Conservation (phyloP, 371 early-diverging fungal genomes). For the Mucor mucedo region DNA sequence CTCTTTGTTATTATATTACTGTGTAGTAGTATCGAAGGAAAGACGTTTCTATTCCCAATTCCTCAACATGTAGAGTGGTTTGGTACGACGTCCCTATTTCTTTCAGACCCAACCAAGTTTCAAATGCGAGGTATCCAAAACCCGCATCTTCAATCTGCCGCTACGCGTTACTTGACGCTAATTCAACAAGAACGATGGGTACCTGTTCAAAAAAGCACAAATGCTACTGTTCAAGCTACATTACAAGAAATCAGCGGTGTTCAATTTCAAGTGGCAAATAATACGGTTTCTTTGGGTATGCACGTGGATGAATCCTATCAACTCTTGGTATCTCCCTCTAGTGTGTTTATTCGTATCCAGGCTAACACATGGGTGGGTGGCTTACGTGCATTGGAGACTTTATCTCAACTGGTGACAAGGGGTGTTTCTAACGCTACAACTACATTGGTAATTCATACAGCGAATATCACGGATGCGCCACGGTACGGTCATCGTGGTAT, state of each 20-base stretch:
- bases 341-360: slow-evolving; percentile 51
- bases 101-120: slow-evolving; percentile 23
- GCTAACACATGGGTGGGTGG: slow-evolving; percentile 79
- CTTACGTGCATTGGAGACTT: slow-evolving; percentile 77
- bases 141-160: slow-evolving; percentile 36
- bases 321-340: slow-evolving; percentile 55
- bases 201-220: slow-evolving; percentile 33
- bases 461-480: slow-evolving; percentile 71
- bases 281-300: slow-evolving; percentile 38
- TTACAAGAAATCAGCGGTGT: slow-evolving; percentile 20
- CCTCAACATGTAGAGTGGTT: slow-evolving; percentile 49
- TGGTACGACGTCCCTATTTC: slow-evolving; percentile 22
- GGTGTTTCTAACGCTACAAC: background rate
- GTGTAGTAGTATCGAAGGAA: too few relatives aligned
- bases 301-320: slow-evolving; percentile 72
- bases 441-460: slow-evolving; percentile 49
- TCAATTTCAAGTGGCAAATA: slow-evolving; percentile 34
- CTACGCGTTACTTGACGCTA: slow-evolving; percentile 36
- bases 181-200: slow-evolving; percentile 47
- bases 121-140: slow-evolving; percentile 22
- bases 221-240: slow-evolving; percentile 1
- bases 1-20: too few relatives aligned
- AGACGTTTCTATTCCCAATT: slow-evolving; percentile 29
- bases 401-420: slow-evolving; percentile 67
- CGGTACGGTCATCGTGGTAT: slow-evolving; percentile 76